Evolutionary conservation across 306 rosid species (phyloP), one percentile per base, ranked within the genome.

Genomic region (Sophora flavescens): DNA sequence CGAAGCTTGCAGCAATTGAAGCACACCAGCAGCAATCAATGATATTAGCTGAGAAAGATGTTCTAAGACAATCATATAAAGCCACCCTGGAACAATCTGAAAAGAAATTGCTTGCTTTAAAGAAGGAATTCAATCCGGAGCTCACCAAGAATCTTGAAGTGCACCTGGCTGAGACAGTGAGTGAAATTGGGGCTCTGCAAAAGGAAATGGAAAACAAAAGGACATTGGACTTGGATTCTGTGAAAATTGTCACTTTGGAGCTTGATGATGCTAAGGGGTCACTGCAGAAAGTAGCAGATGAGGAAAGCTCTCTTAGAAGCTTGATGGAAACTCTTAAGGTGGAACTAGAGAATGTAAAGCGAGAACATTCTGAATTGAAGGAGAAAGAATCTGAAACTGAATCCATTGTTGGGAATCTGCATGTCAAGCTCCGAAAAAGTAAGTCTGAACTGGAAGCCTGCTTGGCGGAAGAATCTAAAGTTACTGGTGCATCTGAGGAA

Each of bases 371-470:
- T 57, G 93, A 87, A 48, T 82, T 93, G 81, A 93, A 91, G 84
- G 98, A 87, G 68, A 96, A 82, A 84, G 98, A 96, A 82, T 89
- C 91, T 3, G 98, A 89, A 79, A 90, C 98, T 9, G 97, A 96
- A 86, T 91, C 98, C 32, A 75, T 83, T 47, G 98, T 90, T 45
- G 98, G 94, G 63, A 88, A 88, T 75, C 83, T 96, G 75, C 96
- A 91, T 32, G 93, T 89, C 61, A 87, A 88, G 81, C 97, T 93
- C 41, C 89, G 86, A 59, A 91, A 91, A 83, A 83, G 78, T 16
- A 91, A 88, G 81, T 77, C 96, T 15, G 98, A 96, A 84, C 94
- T 96, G 6, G 96, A 92, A 85, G 86, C 87, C 14, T 87, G 88
- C 89, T 59, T 85, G 11, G 81, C 84, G 11, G 97, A 89, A 71